A percentile compares a stretch with the other conserved stretches of the same genome.
phyloP scores from a whole-genome alignment of 371 early-diverging fungal species.

The Haplosporangium sp. region DNA sequence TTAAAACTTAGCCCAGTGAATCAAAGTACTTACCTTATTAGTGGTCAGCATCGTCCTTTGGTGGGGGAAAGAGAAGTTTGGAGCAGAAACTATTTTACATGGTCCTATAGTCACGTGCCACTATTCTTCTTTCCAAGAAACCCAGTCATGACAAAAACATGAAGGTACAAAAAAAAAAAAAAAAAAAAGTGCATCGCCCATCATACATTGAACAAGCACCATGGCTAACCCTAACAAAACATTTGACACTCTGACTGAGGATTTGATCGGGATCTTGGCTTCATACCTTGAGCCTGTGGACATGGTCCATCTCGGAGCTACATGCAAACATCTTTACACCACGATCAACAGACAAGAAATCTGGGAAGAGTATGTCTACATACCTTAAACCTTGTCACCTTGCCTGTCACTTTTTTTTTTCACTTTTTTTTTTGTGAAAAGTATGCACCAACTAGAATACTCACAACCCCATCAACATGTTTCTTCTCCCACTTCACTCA shows the following conservation, averaged over 20 bases:
- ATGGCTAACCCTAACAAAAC: conserved; percentile 28
- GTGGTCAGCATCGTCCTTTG: too few species aligned
- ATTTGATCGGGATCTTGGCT: conserved; percentile 40
- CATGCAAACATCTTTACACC: conserved; percentile 35
- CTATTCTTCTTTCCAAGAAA: too few species aligned
- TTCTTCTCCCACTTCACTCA: not conserved
- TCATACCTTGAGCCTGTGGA: conserved; percentile 51
- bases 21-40: not conserved
- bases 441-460: too few species aligned
- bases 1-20: too few species aligned
- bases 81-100: too few species aligned
- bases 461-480: too few species aligned
- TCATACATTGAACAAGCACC: not conserved
- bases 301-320: conserved; percentile 45
- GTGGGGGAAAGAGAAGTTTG: too few species aligned
- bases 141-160: too few species aligned
- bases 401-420: too few species aligned
- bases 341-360: conserved; percentile 34
- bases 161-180: not conserved
- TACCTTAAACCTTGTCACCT: not conserved
- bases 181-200: conserved; percentile 4
- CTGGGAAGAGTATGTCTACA: conserved; percentile 50
- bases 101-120: too few species aligned
- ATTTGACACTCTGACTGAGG: conserved; percentile 40
- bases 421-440: too few species aligned